Evolutionary conservation across 2,329 filamentous ascomycete genomes (phyloP), one percentile per base, ranked within the genome.

Genomic region (Sordariomycetes sp.): DNA sequence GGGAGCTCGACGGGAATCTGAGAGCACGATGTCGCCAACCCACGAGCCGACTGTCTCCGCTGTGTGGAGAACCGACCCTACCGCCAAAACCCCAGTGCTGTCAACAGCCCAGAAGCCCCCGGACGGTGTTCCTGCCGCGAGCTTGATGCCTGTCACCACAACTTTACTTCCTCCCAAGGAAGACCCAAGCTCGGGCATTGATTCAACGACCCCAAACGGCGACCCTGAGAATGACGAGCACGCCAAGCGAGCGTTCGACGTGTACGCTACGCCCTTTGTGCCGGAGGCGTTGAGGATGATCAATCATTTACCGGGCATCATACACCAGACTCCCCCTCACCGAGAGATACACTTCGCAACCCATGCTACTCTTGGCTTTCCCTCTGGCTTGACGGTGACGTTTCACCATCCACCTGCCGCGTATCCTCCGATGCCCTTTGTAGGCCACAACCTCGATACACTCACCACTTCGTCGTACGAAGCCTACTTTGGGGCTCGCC

Each of bases 251-350:
- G 55, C 28, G 7, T 56, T 56, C 22, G 55, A 56, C 36, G 55
- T 56, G 15, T 56, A 56, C 20, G 55, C 55, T n/a, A 56, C 55
- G 4, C 55, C 55, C 1, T 56, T 56, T n/a, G 55, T 56, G 8
- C 55, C 55, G n/a, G 55, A 56, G 48, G 36, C 55, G 12, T 24
- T 52, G 32, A 56, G 25, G 48, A 10, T 56, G 32, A 52, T 56
- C 32, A 56, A 52, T 20, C 22, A 12, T 36, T 15, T 39, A 5
- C 48, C 34, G 2, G 55, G 55, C 20, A 12, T 56, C 7, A 42
- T 20, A 17, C 12, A 36, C 20, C 5, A 24, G n/a, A 52, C 55
- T 5, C 55, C 34, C 17, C 13, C 55, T 8, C 1, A 7, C 12
- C 52, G 55, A 24, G n/a, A 52, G 3, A 52, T 56, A 13, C 32